phyloP scores from a whole-genome alignment of 192 early-diverging fungal genomes.

The Chytriomyces sp. region DNA sequence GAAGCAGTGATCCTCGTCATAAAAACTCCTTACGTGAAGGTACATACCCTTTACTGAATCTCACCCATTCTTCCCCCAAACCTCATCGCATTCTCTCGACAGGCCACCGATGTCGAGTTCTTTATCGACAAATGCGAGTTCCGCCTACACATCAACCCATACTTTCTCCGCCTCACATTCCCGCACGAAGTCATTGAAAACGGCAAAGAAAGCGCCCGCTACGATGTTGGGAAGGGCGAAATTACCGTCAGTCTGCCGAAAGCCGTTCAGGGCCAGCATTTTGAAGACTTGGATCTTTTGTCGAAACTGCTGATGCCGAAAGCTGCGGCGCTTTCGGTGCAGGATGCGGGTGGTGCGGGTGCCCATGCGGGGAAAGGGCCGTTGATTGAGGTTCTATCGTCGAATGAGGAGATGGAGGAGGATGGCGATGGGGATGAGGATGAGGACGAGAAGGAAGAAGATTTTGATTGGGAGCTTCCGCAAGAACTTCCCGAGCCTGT shows the following conservation, averaged over 20 bases:
- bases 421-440: constrained; percentile 47
- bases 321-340: constrained; percentile 3
- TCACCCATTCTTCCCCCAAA: not conserved
- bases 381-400: constrained; percentile 35
- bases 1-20: constrained; percentile 75
- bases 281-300: constrained; percentile 87
- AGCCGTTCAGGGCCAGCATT: constrained; percentile 74
- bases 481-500: constrained; percentile 67
- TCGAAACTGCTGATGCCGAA: constrained; percentile 70
- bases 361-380: constrained; percentile 44
- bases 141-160: constrained; percentile 87
- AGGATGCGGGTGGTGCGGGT: not conserved
- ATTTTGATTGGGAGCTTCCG: constrained; percentile 88
- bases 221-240: constrained; percentile 79
- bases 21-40: constrained; percentile 82
- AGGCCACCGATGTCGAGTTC: constrained; percentile 88
- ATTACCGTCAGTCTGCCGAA: constrained; percentile 81
- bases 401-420: constrained; percentile 13
- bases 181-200: constrained; percentile 84
- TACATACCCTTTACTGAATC: constrained; percentile 16
- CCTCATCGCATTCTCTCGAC: not conserved
- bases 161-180: constrained; percentile 88
- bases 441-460: constrained; percentile 50
- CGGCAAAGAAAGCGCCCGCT: constrained; percentile 77
- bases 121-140: constrained; percentile 82